phyloP scores from a whole-genome alignment of 805 yeast species.

The Millerozyma acaciae region DNA sequence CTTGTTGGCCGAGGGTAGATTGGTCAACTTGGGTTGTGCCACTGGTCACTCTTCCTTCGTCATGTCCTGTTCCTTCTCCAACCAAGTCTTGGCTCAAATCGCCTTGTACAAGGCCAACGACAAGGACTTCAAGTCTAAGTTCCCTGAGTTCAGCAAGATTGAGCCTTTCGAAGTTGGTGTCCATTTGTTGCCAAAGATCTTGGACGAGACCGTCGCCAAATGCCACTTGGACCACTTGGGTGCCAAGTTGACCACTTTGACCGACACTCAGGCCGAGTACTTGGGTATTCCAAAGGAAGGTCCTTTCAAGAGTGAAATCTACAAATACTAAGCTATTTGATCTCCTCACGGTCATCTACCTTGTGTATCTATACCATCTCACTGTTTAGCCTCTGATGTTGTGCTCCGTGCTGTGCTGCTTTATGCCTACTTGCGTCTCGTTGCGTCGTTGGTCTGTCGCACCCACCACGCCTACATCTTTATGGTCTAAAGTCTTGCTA shows the following conservation, averaged over 20 bases:
- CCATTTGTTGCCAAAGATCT: conserved; percentile 93
- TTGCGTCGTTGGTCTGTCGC: too few species aligned
- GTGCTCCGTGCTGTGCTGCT: too few species aligned
- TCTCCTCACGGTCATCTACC: too few species aligned
- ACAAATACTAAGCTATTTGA: conserved; percentile 98
- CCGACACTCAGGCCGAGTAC: conserved; percentile 86
- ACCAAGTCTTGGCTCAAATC: conserved; percentile 98
- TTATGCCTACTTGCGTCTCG: too few species aligned
- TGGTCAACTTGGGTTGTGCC: conserved; percentile 99
- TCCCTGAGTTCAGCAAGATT: conserved; percentile 82
- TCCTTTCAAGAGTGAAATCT: conserved; percentile 97
- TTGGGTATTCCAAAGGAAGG: conserved; percentile 88
- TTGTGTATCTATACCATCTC: too few species aligned
- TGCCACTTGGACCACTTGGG: conserved; percentile 94
- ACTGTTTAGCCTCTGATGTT: too few species aligned
- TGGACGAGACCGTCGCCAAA: conserved; percentile 98
- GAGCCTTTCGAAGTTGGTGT: conserved; percentile 91
- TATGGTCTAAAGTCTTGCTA: too few species aligned
- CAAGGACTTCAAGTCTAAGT: conserved; percentile 70
- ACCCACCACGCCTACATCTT: too few species aligned
- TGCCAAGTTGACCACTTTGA: conserved; percentile 75
- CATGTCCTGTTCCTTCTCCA: conserved; percentile 99
- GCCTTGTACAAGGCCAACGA: conserved; percentile 91
- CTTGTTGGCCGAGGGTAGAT: conserved; percentile 98
- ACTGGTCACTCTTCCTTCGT: conserved; percentile 99